These are phyloP conservation scores for Pyrenochaeta sp. DNA, from an alignment of 2,329 filamentous ascomycete genomes.

Conservation along the genomic window DNA sequence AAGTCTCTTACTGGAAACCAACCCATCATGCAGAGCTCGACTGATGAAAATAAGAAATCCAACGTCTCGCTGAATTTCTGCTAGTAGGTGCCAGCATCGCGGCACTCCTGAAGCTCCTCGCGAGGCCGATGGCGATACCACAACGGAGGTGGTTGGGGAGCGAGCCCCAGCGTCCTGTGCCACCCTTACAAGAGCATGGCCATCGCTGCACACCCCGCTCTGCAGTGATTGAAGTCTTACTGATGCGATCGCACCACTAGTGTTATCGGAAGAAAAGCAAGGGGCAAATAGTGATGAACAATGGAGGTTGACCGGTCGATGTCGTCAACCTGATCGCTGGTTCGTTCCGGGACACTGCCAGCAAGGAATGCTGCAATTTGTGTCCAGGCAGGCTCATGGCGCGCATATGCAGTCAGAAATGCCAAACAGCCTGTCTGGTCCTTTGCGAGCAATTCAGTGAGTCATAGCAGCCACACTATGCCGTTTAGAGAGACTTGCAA, in stretches of 20 bases:
- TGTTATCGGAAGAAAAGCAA: not conserved
- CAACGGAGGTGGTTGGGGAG: constrained; percentile 39
- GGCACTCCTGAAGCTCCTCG: constrained; percentile 52
- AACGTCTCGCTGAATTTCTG: too few species aligned
- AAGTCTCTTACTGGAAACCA: too few species aligned
- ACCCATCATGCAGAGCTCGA: too few species aligned
- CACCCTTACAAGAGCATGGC: constrained; percentile 6
- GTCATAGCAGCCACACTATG: not conserved
- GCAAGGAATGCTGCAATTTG: not conserved
- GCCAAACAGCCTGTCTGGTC: not conserved
- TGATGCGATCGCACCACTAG: not conserved
- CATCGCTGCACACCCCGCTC: not conserved
- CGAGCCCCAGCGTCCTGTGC: constrained; percentile 42
- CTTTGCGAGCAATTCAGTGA: not conserved
- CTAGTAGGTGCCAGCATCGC: constrained; percentile 33
- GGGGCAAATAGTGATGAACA: not conserved
- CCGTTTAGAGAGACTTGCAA: not conserved
- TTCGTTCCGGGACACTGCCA: not conserved
- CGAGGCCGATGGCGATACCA: constrained; percentile 52
- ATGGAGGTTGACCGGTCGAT: not conserved
- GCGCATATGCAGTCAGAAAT: too few species aligned
- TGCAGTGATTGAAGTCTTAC: not conserved
- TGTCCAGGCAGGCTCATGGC: not conserved
- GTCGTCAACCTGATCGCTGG: not conserved
- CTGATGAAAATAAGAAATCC: too few species aligned